Evolutionary conservation across 345 rosid genomes (phyloP), one percentile per base, ranked within the genome.

Genomic region (Rhizophora apiculata): DNA sequence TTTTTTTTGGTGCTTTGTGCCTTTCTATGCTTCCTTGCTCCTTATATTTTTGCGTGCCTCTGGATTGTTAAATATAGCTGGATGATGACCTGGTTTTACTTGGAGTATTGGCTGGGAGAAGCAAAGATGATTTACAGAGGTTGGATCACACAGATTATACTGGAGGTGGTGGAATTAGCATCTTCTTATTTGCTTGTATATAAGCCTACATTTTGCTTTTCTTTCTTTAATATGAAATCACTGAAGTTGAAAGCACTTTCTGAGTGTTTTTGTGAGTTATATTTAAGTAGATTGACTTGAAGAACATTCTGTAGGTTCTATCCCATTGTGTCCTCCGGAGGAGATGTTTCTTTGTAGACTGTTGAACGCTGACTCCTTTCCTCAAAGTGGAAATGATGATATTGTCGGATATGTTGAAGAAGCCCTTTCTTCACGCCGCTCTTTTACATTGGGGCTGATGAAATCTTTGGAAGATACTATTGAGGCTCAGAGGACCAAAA

Each of bases 261-360:
- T 57, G 30, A 27, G 6, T 54, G 32, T 19, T 9, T 20, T 61
- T 79, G 52, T 62, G 39, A 31, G 24, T 1, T 26, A 54, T 43
- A 8, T 60, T n/a, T 11, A 27, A 24, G 32, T 67, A 59, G 43
- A 83, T 60, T 81, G 68, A 78, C 64, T 68, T 64, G 58, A 60
- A 3, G 0, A 59, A 32, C 63, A 52, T 58, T 75, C 61, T 78
- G 46, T 78, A 91, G 98, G 90, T 80, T 79, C 83, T 43, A 74
- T 87, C 71, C 93, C 97, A 48, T 82, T 87, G 31, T 89, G 93
- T 66, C 71, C 87, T 64, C 81, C 93, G 10, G 93, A 91, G 69
- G 90, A 94, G 72, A 84, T 76, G 69, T 89, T 94, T 79, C 87
- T 94, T 11, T 91, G 95, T 81, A 89, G 93, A 85, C 80, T 94